These are phyloP conservation scores for Cyberlindnera maritima DNA, from an alignment of 805 yeast genomes.

Conservation along the genomic window DNA sequence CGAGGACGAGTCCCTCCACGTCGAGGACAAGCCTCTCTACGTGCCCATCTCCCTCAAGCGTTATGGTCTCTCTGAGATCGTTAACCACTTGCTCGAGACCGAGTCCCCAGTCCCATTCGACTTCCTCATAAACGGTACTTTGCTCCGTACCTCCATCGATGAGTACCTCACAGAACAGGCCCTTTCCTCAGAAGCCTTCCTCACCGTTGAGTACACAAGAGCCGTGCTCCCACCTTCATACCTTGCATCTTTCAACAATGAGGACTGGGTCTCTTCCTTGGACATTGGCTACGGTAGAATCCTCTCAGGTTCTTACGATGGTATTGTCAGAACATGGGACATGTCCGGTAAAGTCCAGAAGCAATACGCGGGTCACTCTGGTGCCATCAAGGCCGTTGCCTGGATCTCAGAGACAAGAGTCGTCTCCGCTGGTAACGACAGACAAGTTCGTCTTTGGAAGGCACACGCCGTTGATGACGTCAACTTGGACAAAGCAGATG, in stretches of 20 bases:
- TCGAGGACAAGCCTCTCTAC: constrained; percentile 78
- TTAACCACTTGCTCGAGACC: constrained; percentile 72
- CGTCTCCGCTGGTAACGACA: constrained; percentile 85
- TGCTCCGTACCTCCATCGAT: constrained; percentile 74
- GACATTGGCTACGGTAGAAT: constrained; percentile 49
- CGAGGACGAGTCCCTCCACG: constrained; percentile 66
- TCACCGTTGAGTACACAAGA: constrained; percentile 85
- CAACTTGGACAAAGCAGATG: constrained; percentile 34
- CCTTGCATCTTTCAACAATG: constrained; percentile 82
- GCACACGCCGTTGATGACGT: constrained; percentile 41
- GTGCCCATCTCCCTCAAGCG: constrained; percentile 87
- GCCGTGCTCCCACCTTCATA: constrained; percentile 94
- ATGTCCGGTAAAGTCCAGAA: constrained; percentile 74
- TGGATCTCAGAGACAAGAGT: constrained; percentile 76
- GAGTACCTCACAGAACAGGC: constrained; percentile 77
- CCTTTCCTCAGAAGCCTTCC: constrained; percentile 73
- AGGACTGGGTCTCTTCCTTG: constrained; percentile 89
- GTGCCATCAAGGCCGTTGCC: constrained; percentile 77
- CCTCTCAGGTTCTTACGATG: constrained; percentile 90
- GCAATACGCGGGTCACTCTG: constrained; percentile 85
- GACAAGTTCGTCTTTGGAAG: constrained; percentile 87
- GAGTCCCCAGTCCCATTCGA: constrained; percentile 85
- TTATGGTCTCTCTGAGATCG: constrained; percentile 92
- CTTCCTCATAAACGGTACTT: constrained; percentile 81
- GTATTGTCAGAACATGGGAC: constrained; percentile 88